A percentile compares a stretch with the other conserved stretches of the same genome.
These are phyloP conservation scores for Breynia disticha DNA, from an alignment of 441 rosid species.

Conservation along the genomic window DNA sequence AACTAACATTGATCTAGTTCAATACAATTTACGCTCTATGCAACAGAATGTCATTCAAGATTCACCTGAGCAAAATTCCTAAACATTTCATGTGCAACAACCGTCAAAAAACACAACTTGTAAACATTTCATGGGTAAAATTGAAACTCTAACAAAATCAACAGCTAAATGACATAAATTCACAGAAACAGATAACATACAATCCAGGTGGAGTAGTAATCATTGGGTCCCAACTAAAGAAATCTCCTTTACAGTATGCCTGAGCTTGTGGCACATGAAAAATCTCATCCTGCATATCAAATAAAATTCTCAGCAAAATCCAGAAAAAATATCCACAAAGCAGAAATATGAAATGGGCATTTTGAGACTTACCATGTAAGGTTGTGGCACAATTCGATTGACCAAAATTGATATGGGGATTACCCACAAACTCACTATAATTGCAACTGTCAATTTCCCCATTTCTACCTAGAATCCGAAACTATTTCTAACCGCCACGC, in stretches of 20 bases:
- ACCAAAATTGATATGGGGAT: conserved; percentile 61
- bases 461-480: no score
- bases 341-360: conserved; percentile 1
- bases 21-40: no score
- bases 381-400: conserved; percentile 58
- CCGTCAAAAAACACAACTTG: no score
- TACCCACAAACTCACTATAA: conserved; percentile 60
- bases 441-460: background rate
- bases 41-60: no score
- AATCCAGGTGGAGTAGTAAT: conserved; percentile 96
- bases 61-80: no score
- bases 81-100: no score
- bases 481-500: no score
- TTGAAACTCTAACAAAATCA: background rate
- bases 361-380: conserved; percentile 57
- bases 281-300: conserved; percentile 73
- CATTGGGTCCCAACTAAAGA: conserved; percentile 95
- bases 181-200: conserved; percentile 23
- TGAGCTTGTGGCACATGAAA: conserved; percentile 90
- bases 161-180: background rate
- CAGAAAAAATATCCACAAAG: background rate
- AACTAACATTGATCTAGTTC: no score
- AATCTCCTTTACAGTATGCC: conserved; percentile 65
- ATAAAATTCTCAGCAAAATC: background rate
- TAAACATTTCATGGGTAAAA: no score